Evolutionary conservation across 225 moss, liverwort and hornwort species (phyloP).

Genomic region (Bryoerythrophyllum caledonicum): DNA sequence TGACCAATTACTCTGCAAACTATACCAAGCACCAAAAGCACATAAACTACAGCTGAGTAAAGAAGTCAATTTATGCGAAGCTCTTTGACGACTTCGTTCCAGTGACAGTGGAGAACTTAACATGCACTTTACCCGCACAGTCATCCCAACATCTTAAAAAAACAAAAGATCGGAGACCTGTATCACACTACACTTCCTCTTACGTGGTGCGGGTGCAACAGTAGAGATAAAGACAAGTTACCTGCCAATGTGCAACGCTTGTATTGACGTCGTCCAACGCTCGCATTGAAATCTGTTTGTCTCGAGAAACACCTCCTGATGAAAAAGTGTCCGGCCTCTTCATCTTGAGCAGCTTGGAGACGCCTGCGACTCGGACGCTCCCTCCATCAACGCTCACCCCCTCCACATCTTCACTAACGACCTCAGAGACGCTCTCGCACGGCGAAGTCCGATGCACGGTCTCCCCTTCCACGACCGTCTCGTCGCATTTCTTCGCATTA

Average conservation of each 20-base stretch:
- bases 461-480: not conserved
- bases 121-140: not conserved
- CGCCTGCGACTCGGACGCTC: not conserved
- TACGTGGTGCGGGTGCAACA: too few species aligned
- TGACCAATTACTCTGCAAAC: not conserved
- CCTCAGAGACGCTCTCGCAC: not conserved
- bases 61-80: not conserved
- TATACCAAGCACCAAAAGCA: not conserved
- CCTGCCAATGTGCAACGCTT: conserved; percentile 24
- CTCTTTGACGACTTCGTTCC: not conserved
- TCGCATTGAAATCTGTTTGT: conserved; percentile 21
- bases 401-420: not conserved
- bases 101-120: not conserved
- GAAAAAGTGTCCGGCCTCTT: not conserved
- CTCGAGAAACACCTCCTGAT: not conserved
- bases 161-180: not conserved
- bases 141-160: not conserved
- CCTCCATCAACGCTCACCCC: conserved; percentile 10
- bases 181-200: not conserved
- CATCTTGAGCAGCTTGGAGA: conserved; percentile 17
- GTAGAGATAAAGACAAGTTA: conserved; percentile 17
- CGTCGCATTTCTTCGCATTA: conserved; percentile 1
- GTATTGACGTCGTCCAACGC: conserved; percentile 28
- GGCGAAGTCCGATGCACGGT: not conserved
- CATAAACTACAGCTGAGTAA: not conserved